Conservation (phyloP, 78 protist genomes). For the Speleostelium caveatum region DNA sequence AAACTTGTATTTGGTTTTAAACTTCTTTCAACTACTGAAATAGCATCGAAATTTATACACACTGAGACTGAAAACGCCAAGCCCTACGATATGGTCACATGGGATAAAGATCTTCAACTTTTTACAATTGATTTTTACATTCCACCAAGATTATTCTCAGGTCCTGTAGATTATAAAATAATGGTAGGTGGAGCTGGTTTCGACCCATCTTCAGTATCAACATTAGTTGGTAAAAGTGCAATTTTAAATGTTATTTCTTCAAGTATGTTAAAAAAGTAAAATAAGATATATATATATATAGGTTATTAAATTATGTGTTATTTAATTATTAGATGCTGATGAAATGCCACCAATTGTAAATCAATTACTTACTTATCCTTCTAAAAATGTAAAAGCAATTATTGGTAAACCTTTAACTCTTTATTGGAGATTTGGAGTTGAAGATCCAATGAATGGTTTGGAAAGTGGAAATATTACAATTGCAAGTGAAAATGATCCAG, state of each 20-base stretch:
- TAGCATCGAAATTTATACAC: neutral
- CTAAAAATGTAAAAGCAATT: neutral
- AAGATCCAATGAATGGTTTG: slow-evolving; percentile 27
- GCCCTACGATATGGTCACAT: neutral
- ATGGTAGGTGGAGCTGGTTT: neutral
- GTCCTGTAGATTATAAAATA: neutral
- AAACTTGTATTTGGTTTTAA: neutral
- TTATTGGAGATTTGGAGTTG: neutral
- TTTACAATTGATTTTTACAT: neutral
- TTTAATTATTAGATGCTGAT: neutral
- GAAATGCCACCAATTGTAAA: neutral
- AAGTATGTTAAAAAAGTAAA: neutral
- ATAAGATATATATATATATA: neutral
- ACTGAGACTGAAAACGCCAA: neutral
- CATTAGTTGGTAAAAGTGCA: neutral
- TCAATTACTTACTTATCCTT: neutral
- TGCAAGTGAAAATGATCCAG: neutral
- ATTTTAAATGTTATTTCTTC: neutral
- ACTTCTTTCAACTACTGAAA: neutral
- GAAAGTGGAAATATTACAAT: neutral
- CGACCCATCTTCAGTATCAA: neutral
- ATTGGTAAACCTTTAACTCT: neutral
- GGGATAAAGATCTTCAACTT: neutral
- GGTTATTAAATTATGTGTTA: neutral
- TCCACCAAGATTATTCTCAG: neutral